Evolutionary conservation across 495 filamentous ascomycete genomes (phyloP).

Genomic region (Xylaria acuta): DNA sequence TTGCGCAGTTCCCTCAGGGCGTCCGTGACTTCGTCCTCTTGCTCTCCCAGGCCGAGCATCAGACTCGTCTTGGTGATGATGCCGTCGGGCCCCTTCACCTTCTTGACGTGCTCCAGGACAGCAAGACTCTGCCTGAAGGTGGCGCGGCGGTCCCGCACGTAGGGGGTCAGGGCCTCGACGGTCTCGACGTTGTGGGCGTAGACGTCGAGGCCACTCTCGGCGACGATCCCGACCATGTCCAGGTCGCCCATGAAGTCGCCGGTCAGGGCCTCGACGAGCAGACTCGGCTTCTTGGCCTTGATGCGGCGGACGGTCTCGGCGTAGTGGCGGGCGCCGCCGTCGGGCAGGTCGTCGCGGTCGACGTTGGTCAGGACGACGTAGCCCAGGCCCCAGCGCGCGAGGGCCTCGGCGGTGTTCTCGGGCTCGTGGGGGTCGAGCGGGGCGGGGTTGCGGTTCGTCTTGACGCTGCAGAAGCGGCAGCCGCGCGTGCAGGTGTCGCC

Average conservation of each 20-base stretch:
- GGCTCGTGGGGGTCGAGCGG: constrained; percentile 96
- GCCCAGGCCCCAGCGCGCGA: constrained; percentile 89
- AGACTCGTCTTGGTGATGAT: constrained; percentile 97
- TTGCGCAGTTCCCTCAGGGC: constrained; percentile 80
- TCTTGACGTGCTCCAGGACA: constrained; percentile 84
- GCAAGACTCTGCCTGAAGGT: constrained; percentile 84
- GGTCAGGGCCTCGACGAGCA: constrained; percentile 94
- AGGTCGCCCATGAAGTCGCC: constrained; percentile 85
- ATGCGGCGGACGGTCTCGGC: constrained; percentile 94
- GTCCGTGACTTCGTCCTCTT: constrained; percentile 84
- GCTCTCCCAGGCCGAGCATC: constrained; percentile 95
- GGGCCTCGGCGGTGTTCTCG: constrained; percentile 93
- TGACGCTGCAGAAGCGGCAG: constrained; percentile 96
- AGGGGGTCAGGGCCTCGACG: constrained; percentile 85
- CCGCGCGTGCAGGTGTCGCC: constrained; percentile 97
- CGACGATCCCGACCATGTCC: constrained; percentile 82
- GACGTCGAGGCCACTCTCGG: constrained; percentile 87
- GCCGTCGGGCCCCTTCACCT: constrained; percentile 61
- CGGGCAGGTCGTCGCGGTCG: constrained; percentile 88
- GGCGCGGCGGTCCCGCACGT: constrained; percentile 87
- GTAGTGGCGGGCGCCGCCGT: constrained; percentile 89
- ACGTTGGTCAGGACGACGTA: constrained; percentile 95
- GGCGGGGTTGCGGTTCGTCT: constrained; percentile 77
- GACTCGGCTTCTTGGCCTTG: constrained; percentile 82
- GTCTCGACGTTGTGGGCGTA: constrained; percentile 99